Conservation (phyloP, 1,284 basidiomycete genomes). For the Leccinum solheimii region DNA sequence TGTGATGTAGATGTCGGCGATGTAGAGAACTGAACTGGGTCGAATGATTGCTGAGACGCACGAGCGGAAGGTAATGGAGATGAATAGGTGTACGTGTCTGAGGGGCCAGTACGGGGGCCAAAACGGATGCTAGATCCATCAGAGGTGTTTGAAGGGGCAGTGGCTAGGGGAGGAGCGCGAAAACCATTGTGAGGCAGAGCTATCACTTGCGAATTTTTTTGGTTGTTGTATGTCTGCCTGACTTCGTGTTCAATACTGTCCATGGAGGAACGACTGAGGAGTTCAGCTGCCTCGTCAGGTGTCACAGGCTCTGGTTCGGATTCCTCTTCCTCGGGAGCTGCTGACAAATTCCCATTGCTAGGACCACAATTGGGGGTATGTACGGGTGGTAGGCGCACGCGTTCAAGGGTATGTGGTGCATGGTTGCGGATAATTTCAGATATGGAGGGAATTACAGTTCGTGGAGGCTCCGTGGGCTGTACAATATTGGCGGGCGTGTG, state of each 20-base stretch:
- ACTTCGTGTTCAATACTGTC: conserved; percentile 84
- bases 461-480: conserved; percentile 31
- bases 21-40: conserved; percentile 43
- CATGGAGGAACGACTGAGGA: conserved; percentile 73
- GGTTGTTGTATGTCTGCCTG: conserved; percentile 61
- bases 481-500: conserved; percentile 15
- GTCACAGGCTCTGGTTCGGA: conserved; percentile 48
- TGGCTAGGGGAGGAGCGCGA: conserved; percentile 26
- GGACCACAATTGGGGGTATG: conserved; percentile 50
- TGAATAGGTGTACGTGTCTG: conserved; percentile 22
- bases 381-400: conserved; percentile 41
- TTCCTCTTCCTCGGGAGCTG: conserved; percentile 47
- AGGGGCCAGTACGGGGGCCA: conserved; percentile 17
- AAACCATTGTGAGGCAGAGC: conserved; percentile 31
- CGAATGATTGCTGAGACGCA: conserved; percentile 46
- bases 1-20: conserved; percentile 57
- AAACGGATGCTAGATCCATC: conserved; percentile 29
- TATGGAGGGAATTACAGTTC: conserved; percentile 67
- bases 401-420: conserved; percentile 57
- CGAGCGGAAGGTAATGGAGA: conserved; percentile 49
- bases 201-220: conserved; percentile 47
- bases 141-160: conserved; percentile 30
- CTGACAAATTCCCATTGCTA: conserved; percentile 46
- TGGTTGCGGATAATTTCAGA: conserved; percentile 80
- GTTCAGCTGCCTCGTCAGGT: conserved; percentile 58